A percentile compares a stretch with the other conserved stretches of the same genome.
Evolutionary conservation across 805 yeast species (phyloP).

Genomic region (Hanseniaspora lindneri): DNA sequence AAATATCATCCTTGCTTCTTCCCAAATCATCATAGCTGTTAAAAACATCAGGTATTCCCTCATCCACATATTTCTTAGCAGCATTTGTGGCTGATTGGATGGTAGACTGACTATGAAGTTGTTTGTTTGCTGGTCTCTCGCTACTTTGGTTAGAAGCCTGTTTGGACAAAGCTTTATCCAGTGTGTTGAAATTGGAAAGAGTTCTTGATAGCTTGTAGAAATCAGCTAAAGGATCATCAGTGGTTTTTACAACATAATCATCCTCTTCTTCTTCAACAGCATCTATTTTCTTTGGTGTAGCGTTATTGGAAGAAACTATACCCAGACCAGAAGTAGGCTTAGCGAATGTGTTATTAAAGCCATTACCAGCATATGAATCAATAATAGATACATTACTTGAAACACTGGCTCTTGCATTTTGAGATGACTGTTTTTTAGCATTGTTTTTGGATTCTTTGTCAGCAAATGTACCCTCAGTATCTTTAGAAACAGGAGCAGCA

Average conservation of each 20-base stretch:
- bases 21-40: neutral
- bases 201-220: conserved; percentile 19
- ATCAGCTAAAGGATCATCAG: conserved; percentile 20
- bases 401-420: conserved; percentile 2
- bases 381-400: conserved; percentile 10
- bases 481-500: conserved; percentile 5
- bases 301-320: conserved; percentile 2
- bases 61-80: conserved; percentile 17
- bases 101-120: neutral
- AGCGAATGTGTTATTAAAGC: conserved; percentile 1
- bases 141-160: neutral
- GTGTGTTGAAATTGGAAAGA: conserved; percentile 13
- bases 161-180: neutral
- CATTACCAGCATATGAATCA: conserved; percentile 11
- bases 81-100: neutral
- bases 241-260: conserved; percentile 10
- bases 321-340: conserved; percentile 15
- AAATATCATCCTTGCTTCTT: conserved; percentile 17
- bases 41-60: conserved; percentile 15
- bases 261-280: conserved; percentile 3
- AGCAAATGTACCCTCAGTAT: neutral
- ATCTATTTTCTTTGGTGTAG: conserved; percentile 1
- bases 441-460: neutral
- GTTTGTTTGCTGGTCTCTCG: neutral
- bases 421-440: neutral